Base-by-base conservation (phyloP, 805 yeast genomes). In the Saturnispora zaruensis region DNA sequence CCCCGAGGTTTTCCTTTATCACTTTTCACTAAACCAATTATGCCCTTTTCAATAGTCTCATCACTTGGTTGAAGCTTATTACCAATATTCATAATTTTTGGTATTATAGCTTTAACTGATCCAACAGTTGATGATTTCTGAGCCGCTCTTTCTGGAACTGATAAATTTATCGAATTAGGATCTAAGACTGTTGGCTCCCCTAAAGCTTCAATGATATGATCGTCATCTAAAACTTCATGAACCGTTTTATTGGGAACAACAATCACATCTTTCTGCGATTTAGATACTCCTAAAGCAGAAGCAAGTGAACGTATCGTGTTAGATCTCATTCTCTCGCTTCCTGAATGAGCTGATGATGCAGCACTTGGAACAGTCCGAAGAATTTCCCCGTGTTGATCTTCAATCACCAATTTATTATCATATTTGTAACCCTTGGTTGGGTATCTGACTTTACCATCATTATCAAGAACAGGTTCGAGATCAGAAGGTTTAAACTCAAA, bases 301-400 rank as follows among this genome's bases (percentile, higher is more conserved):
- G 50, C 51, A 41, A 54, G 24, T 11, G 48, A 48, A 23, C 41
- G 45, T 13, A 54, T 30, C 4, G 53, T 51, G 30, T 48, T 45
- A 4, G 54, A 48, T 36, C 56, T 53, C 16, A 32, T 41, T 36
- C 53, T 51, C 8, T 20, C 36, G 5, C 49, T 49, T 3, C 34
- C 45, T 5, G 32, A 6, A 3, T 28, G 32, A 13, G 32, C 32
- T 14, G 57, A 46, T 33, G 46, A 52, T 24, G 43, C 37, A 43
- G 52, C 52, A 56, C 63, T 58, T 66, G 49, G 59, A 48, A 82
- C 69, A 2, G 81, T 73, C 46, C 78, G 81, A 46, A 91, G 60
- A 41, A 89, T 75, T 61, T 90, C 96, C 49, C 98, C 98, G 44
- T 81, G 74, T 50, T 76, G 78, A 65, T 89, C 93, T 63, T 91